Evolutionary conservation across 2,329 filamentous ascomycete genomes (phyloP), one percentile per base, ranked within the genome.

Genomic region (Lasiodiplodia theobromae): DNA sequence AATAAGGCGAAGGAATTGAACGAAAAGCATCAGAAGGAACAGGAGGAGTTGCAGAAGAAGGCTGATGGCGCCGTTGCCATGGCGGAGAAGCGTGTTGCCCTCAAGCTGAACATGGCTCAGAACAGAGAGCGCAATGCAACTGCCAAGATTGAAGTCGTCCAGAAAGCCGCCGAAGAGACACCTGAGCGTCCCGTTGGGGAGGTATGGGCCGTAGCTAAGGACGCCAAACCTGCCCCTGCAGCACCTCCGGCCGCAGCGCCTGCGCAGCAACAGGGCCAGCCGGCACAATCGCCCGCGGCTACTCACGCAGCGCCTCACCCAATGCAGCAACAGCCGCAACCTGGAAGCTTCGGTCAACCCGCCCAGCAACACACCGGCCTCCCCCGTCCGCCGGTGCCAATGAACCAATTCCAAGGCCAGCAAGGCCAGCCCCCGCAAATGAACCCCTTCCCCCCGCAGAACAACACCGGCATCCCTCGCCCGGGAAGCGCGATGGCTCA

Each of bases 171-270:
- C 0, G 86, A 86, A n/a, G 91, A 97, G 58, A 97, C 94, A 0
- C 95, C 95, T 0, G 86, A 95, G 74, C 90, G 89, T 76, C 88
- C 94, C 0, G 93, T 98, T 4, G 87, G 84, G 11, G 94, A 97
- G 79, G 94, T 97, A 0, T 97, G 93, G 92, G 89, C 91, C 71
- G 82, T 92, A 66, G 94, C 91, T 0, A 94, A 95, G 80, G 84
- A 81, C 66, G 86, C 88, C 12, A 91, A 88, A 76, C 77, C 83
- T 53, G 68, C 67, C 4, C 58, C 67, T 14, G 51, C 63, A 7
- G 52, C 64, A 2, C 62, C 67, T 3, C 34, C 69, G n/a, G 23
- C 69, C 53, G 68, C 54, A 11, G 21, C 69, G 23, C 21, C 66
- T 21, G 47, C 28, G 44, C 58, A 56, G 23, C 64, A 70, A 58